phyloP scores from a whole-genome alignment of 345 rosid species.

The Rhodamnia rubescens region DNA sequence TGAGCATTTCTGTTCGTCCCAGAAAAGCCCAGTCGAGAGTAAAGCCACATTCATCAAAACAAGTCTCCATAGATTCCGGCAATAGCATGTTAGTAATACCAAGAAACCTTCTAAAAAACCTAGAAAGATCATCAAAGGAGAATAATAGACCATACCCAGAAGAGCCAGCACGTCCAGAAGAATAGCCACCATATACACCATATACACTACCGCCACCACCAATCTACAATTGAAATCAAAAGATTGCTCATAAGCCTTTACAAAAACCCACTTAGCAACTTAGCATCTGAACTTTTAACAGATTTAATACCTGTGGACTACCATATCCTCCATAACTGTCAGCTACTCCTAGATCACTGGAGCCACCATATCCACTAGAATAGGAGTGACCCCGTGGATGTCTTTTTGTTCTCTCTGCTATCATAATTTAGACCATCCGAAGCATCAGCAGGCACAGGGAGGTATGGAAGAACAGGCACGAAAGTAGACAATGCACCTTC shows the following conservation, averaged over 20 bases:
- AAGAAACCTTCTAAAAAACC: constrained; percentile 1
- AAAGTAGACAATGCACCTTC: constrained; percentile 73
- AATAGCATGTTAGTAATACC: not conserved
- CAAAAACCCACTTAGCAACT: not conserved
- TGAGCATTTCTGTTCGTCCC: not conserved
- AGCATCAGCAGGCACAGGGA: constrained; percentile 63
- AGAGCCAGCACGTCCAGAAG: constrained; percentile 60
- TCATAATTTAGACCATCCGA: constrained; percentile 42
- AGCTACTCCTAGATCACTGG: constrained; percentile 41
- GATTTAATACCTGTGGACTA: constrained; percentile 43
- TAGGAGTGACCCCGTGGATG: constrained; percentile 60
- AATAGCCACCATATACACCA: constrained; percentile 81
- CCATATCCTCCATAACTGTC: constrained; percentile 75
- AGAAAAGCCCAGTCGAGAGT: not conserved
- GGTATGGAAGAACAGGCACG: constrained; percentile 82
- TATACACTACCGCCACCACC: constrained; percentile 63
- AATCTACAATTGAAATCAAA: constrained; percentile 31
- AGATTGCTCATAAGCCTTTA: not conserved
- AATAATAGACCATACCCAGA: constrained; percentile 61
- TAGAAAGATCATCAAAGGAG: not conserved
- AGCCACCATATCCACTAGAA: constrained; percentile 57
- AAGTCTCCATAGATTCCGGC: not conserved
- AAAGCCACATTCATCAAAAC: not conserved
- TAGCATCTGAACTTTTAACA: not conserved
- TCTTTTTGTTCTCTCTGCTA: constrained; percentile 72